Conservation (phyloP, 208 protist genomes). For the Crithidia brevicula region DNA sequence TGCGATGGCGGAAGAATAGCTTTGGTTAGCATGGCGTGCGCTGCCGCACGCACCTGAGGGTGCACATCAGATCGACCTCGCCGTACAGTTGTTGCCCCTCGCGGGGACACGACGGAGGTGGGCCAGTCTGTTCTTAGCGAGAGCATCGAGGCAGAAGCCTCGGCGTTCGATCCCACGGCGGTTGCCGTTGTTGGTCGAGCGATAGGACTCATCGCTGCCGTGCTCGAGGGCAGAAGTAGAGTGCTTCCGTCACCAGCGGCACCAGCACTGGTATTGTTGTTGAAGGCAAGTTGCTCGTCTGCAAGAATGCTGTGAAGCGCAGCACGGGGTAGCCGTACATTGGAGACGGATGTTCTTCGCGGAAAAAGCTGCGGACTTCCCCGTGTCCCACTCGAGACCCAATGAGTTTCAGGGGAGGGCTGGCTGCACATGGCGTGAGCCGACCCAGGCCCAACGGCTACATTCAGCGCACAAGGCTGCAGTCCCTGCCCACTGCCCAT, state of each 20-base stretch:
- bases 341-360: background rate
- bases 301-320: too few relatives aligned
- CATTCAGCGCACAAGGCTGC: background rate
- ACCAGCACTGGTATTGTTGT: too few relatives aligned
- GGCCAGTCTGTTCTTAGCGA: background rate
- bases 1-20: background rate
- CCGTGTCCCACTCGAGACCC: background rate
- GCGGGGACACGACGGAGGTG: background rate
- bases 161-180: background rate
- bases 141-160: slow-evolving; percentile 24
- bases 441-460: slow-evolving; percentile 4
- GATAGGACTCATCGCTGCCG: too few relatives aligned
- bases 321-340: background rate
- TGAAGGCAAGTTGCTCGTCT: too few relatives aligned
- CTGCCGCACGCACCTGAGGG: slow-evolving; percentile 1
- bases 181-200: background rate
- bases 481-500: background rate
- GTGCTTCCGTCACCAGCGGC: too few relatives aligned
- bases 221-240: too few relatives aligned
- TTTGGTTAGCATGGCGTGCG: background rate
- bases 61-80: background rate
- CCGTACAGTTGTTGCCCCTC: background rate
- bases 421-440: background rate
- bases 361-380: background rate
- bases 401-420: background rate